Evolutionary conservation across 1,284 basidiomycete species (phyloP), one percentile per base, ranked within the genome.

Genomic region (Termitomyces sp.): DNA sequence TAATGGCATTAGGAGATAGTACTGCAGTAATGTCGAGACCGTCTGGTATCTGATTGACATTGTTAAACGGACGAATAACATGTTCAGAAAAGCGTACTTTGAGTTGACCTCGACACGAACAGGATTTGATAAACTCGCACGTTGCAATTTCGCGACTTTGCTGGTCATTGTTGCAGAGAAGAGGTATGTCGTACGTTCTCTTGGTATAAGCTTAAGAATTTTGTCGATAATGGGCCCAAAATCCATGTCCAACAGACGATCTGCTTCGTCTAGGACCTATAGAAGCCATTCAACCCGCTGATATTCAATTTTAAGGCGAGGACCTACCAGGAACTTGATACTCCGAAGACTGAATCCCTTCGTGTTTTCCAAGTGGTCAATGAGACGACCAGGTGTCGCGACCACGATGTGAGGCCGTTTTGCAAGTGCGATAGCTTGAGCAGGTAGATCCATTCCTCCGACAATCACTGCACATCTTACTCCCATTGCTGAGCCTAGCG

Each of bases 141-240:
- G 78, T 70, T 99, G 96, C 7, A 99, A 78, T 71, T 99, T 98
- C 24, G 93, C 94, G 9, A 99, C 94, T 72, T 98, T 99, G 21
- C 94, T 97, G 2, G 96, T 98, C 95, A 99, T 99, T n/a, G 97
- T 99, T 1, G 97, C 97, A 13, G 94, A 97, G 77, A 97, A 99
- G 1, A 99, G 81, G 70, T 95, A 98, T 0, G 97, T 99, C 34
- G 88, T 91, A 19, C 97, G 83, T 66, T 99, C 95, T 66, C 88
- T 91, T 17, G 97, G 97, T 60, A 99, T 90, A 42, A 92, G 85
- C 73, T 97, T 97, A 43, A 99, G 78, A 59, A 99, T 94, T 75
- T 95, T 96, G 77, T 99, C 97, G 60, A 99, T 95, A 55, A 93
- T 90, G 36, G 92, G 90, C 17, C 94, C 95, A 65, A 99, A 99